Conservation (phyloP, 139 green algal genomes). For the Astrephomene gubernaculifera region DNA sequence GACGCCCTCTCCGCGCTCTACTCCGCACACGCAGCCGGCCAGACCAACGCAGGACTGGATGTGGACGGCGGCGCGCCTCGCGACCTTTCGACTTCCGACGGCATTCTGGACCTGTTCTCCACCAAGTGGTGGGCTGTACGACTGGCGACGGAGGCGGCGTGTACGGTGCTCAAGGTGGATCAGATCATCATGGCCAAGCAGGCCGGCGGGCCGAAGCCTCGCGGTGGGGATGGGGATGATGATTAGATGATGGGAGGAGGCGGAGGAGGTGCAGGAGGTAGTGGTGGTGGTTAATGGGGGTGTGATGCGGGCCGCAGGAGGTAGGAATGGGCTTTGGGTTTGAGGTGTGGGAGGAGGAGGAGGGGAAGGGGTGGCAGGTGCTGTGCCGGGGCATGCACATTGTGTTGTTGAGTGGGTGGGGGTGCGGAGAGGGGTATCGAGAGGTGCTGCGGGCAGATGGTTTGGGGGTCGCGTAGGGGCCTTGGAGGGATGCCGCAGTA, state of each 20-base stretch:
- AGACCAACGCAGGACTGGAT: slow-evolving; percentile 85
- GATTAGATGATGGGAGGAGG: slow-evolving; percentile 27
- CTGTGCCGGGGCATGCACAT: no score
- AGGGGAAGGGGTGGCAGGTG: no score
- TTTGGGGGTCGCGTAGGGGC: no score
- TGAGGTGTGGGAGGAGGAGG: no score
- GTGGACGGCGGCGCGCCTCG: slow-evolving; percentile 79
- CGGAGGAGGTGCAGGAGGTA: not conserved
- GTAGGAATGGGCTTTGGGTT: not conserved
- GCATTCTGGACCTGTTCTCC: slow-evolving; percentile 82
- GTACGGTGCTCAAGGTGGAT: slow-evolving; percentile 96
- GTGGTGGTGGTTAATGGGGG: not conserved
- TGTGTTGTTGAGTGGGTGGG: no score
- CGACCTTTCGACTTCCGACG: slow-evolving; percentile 72
- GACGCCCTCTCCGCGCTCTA: slow-evolving; percentile 87
- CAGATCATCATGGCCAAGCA: slow-evolving; percentile 99
- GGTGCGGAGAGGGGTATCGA: no score
- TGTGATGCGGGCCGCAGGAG: not conserved
- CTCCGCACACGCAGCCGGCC: slow-evolving; percentile 85
- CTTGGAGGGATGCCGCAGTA: no score
- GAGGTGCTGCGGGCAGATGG: no score
- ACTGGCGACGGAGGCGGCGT: slow-evolving; percentile 91
- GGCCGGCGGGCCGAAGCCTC: slow-evolving; percentile 86
- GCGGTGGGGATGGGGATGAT: slow-evolving; percentile 45
- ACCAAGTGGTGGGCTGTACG: slow-evolving; percentile 97